Evolutionary conservation across 176 grass and related monocot genomes (phyloP).

Genomic region (Oryza glaberrima): DNA sequence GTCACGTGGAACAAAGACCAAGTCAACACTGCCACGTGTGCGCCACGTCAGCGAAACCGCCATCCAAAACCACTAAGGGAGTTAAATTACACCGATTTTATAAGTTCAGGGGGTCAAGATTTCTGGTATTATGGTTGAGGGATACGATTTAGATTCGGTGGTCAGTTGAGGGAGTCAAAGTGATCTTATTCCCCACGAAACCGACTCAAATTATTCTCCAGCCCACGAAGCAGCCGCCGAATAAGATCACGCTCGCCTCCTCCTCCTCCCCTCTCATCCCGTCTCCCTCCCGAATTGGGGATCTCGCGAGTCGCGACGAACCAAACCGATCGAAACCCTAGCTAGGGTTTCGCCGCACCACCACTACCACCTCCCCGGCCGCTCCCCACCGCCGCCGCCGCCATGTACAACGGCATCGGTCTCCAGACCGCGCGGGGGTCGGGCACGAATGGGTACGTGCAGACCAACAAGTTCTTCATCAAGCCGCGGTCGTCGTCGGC

Average conservation of each 20-base stretch:
- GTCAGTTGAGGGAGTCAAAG: too few relatives aligned
- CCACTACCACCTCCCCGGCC: not conserved
- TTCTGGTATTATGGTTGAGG: too few relatives aligned
- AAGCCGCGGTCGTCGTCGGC: conserved; percentile 38
- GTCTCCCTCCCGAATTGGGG: conserved; percentile 21
- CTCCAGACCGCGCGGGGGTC: conserved; percentile 89
- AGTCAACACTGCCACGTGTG: too few relatives aligned
- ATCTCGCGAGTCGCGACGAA: conserved; percentile 38
- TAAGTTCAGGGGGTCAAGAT: too few relatives aligned
- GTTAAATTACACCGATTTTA: too few relatives aligned
- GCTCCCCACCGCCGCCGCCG: not conserved
- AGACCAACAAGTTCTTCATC: conserved; percentile 94
- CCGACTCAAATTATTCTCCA: not conserved
- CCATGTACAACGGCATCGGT: conserved; percentile 98
- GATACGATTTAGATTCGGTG: too few relatives aligned
- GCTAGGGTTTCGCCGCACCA: conserved; percentile 28
- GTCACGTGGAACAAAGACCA: too few relatives aligned
- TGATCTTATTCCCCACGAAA: not conserved
- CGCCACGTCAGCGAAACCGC: too few relatives aligned
- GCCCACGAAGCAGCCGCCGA: not conserved
- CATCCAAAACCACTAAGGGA: too few relatives aligned
- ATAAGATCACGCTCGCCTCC: not conserved
- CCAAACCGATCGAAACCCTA: not conserved
- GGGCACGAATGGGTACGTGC: conserved; percentile 88
- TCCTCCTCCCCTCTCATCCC: not conserved